Evolutionary conservation across 1,284 basidiomycete genomes (phyloP), one percentile per base, ranked within the genome.

Genomic region (Athelia psychrophila): DNA sequence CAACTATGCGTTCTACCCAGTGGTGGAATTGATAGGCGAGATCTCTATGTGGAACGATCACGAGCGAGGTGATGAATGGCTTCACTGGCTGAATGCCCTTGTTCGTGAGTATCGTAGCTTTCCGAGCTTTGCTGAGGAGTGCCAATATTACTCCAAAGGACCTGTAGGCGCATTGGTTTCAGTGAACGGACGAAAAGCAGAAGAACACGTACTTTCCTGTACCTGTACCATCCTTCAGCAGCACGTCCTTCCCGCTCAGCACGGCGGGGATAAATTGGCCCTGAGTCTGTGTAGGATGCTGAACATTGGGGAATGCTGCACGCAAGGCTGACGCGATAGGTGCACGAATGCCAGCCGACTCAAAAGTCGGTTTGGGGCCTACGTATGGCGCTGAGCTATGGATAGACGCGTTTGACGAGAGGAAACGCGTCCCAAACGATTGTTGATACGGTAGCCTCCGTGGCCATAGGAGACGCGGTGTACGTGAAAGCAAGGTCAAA

Each of bases 31-130:
- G 89, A 58, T 79, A 77, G 3, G 83, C 88, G 54, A 91, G 71
- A 61, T 90, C 88, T 30, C 81, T 75, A 62, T 91, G 89, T 4
- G 89, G 89, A 3, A 90, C 86, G 42, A 91, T 71, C 20, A 89
- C 67, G 40, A 91, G 70, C 16, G 82, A 77, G 22, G 75, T 75
- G 30, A 78, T 72, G 49, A 27, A 40, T 60, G 51, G 22, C 62
- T 56, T 55, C 56, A 52, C 51, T 58, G 48, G 52, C 59, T 56
- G 48, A 44, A 44, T 33, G 50, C 51, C 48, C 53, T 48, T 33
- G 30, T 52, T 42, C 30, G 42, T 48, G 44, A 46, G 35, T 44
- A 9, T 47, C 49, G 50, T 51, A 51, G 22, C 45, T 40, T 66
- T 56, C 13, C 76, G 74, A 44, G 74, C 67, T 64, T 83, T 82